phyloP scores from a whole-genome alignment of 2,329 filamentous ascomycete species.

The Penicillium sp. region DNA sequence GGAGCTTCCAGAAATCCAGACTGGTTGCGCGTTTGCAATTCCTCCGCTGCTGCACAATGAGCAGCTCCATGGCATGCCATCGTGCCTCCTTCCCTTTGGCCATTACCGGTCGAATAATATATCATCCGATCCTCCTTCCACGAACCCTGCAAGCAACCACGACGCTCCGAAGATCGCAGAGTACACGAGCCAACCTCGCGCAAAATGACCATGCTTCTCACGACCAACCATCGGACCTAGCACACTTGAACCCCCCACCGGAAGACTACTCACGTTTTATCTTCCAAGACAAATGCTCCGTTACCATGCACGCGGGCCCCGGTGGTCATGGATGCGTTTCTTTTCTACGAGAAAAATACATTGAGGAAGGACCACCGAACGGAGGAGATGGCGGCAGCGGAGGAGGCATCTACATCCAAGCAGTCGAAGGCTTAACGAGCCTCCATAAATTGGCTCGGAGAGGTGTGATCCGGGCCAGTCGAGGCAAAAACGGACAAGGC shows the following conservation, averaged over 20 bases:
- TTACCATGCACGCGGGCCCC: slow-evolving; percentile 72
- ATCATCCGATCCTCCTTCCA: slow-evolving; percentile 12
- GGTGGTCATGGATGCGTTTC: slow-evolving; percentile 94
- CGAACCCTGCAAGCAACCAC: slow-evolving; percentile 6
- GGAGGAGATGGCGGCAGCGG: slow-evolving; percentile 91
- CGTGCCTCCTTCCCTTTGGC: slow-evolving; percentile 10
- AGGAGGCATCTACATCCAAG: slow-evolving; percentile 91
- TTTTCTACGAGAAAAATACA: slow-evolving; percentile 86
- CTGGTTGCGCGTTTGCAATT: slow-evolving; percentile 4
- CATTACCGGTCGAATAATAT: slow-evolving; percentile 18
- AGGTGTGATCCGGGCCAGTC: slow-evolving; percentile 55
- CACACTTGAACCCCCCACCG: slow-evolving; percentile 74
- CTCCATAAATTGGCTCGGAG: slow-evolving; percentile 84
- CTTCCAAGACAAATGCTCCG: slow-evolving; percentile 80
- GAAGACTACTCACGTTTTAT: slow-evolving; percentile 79
- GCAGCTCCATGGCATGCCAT: slow-evolving; percentile 17
- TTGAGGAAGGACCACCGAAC: slow-evolving; percentile 85
- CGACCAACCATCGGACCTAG: slow-evolving; percentile 27
- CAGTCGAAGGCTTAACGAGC: slow-evolving; percentile 84
- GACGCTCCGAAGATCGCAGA: slow-evolving; percentile 9
- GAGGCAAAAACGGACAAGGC: slow-evolving; percentile 48
- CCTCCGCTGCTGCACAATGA: slow-evolving; percentile 1
- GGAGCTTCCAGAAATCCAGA: slow-evolving; percentile 3
- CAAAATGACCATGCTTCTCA: too few relatives aligned
- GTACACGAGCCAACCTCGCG: too few relatives aligned